Evolutionary conservation across 202 grass and related monocot genomes (phyloP).

Genomic region (Panicum hallii): DNA sequence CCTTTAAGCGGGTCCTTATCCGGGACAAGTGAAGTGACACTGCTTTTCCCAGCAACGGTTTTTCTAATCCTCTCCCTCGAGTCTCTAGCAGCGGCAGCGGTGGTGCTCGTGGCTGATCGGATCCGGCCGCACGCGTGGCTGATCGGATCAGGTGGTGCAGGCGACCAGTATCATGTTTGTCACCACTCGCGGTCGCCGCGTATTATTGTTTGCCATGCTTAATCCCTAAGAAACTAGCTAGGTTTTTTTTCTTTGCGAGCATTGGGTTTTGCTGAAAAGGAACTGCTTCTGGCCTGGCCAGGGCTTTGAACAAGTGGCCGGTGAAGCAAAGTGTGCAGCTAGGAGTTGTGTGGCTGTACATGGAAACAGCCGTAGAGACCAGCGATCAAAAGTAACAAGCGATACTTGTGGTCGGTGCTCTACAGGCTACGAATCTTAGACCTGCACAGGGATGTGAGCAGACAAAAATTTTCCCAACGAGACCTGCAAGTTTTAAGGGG

Average conservation of each 20-base stretch:
- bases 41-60: slow-evolving; percentile 20
- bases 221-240: slow-evolving; percentile 40
- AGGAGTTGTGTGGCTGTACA: background rate
- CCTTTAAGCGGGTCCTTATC: slow-evolving; percentile 30
- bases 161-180: background rate
- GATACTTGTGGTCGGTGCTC: background rate
- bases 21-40: background rate
- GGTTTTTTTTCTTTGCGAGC: background rate
- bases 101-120: background rate
- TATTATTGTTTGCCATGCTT: slow-evolving; percentile 17
- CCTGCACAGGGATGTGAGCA: no score
- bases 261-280: background rate
- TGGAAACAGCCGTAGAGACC: background rate
- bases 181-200: slow-evolving; percentile 2
- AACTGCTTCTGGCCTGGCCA: background rate
- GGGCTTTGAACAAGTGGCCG: background rate
- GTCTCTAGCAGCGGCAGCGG: background rate
- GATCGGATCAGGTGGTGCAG: background rate
- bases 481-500: no score
- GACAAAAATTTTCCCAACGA: no score
- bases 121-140: slow-evolving; percentile 7
- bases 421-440: no score
- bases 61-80: background rate
- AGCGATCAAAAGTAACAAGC: background rate
- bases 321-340: background rate